Percentiles rank a stretch among this genome's conserved stretches.
phyloP scores from a whole-genome alignment of 1,139 yeast genomes.

The Saccharomyces hybrid region DNA sequence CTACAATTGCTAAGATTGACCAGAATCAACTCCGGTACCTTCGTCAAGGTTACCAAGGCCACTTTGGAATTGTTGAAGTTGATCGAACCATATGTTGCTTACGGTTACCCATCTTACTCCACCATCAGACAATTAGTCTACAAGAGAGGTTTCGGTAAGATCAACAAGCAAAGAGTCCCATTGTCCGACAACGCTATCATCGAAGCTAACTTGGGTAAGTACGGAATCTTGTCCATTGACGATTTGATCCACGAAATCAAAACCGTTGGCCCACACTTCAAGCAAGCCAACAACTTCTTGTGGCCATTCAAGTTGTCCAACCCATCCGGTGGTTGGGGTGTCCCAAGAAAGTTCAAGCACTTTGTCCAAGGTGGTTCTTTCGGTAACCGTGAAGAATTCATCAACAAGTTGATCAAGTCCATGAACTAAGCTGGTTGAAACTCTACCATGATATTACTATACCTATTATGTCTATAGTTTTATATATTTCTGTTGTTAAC shows the following conservation, averaged over 20 bases:
- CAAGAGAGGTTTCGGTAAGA: constrained; percentile 99
- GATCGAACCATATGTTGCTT: constrained; percentile 98
- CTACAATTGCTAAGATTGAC: constrained; percentile 94
- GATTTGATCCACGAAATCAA: constrained; percentile 98
- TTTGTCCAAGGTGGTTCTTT: constrained; percentile 99
- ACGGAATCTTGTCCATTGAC: constrained; percentile 93
- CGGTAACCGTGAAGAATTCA: constrained; percentile 99
- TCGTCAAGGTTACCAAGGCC: constrained; percentile 97
- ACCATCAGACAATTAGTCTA: constrained; percentile 94
- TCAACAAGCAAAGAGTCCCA: constrained; percentile 97
- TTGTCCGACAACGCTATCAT: constrained; percentile 89
- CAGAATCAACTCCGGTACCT: constrained; percentile 98
- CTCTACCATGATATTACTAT: not conserved
- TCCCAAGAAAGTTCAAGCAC: constrained; percentile 98
- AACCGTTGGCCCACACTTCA: constrained; percentile 99
- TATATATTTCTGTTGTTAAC: not conserved
- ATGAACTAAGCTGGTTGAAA: constrained; percentile 55
- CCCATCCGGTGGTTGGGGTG: constrained; percentile 99
- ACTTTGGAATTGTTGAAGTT: constrained; percentile 92
- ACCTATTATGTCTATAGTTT: not conserved
- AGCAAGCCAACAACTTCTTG: constrained; percentile 99
- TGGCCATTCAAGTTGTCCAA: constrained; percentile 99
- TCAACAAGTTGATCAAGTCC: constrained; percentile 95
- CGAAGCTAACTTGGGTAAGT: constrained; percentile 90
- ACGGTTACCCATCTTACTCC: constrained; percentile 97